Evolutionary conservation across 73 alveolate genomes (phyloP), one percentile per base, ranked within the genome.

Genomic region (Blepharisma stoltei): DNA sequence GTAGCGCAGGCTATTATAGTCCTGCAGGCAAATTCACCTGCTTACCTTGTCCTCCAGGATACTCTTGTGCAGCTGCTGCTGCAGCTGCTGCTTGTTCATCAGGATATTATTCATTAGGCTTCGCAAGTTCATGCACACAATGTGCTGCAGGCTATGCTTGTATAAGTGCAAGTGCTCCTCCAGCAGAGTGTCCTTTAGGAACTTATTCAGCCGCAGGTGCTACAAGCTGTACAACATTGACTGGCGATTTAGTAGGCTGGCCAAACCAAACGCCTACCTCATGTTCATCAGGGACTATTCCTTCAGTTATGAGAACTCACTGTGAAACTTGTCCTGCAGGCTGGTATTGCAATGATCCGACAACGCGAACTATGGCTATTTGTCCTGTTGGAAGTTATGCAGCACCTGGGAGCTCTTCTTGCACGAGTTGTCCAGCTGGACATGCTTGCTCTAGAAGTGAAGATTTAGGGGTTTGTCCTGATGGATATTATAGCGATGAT

Each of bases 61-160:
- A 67, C 9, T 50, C 54, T 6, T 84, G 91, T 48, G 50, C 54
- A 5, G 25, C 43, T 1, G 47, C 83, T 3, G 32, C 67, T 14
- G 67, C 75, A 14, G 71, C 86, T 18, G 54, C 11, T 7, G 81
- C 84, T 25, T 86, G 93, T 77, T 65, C 76, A n/a, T 49, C 85
- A 20, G 88, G 88, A 21, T 71, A 27, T 38, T 85, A 80, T 54
- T 66, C 88, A 27, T 46, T 32, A 23, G 69, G 6, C 27, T 84
- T 69, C n/a, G 88, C 81, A 6, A 23, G 70, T 5, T 37, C 44
- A 7, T 86, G 86, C 80, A 54, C 75, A 54, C 45, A n/a, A 6
- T 86, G 93, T 55, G 86, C 93, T 23, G 86, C 86, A 21, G 93
- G 93, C 5, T 70, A 48, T 68, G 52, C 6, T 8, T 86, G 93